Evolutionary conservation across 305 asterid species (phyloP), one percentile per base, ranked within the genome.

Genomic region (Rubia tinctorum): DNA sequence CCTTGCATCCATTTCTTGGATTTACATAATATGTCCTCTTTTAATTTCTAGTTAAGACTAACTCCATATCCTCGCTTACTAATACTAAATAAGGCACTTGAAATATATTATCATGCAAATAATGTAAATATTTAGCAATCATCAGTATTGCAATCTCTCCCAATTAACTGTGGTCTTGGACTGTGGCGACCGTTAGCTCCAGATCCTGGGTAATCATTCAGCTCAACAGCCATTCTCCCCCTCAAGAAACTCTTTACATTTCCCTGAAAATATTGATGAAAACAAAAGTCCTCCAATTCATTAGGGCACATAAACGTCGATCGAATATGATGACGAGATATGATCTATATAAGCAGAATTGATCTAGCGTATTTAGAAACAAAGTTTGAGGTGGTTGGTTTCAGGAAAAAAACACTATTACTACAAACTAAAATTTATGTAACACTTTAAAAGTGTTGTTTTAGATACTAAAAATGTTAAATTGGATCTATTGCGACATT

Each of bases 141-240:
- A 17, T 80, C 90, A 53, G 0, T n/a, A 58, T 58, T 58, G 74
- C 88, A 81, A 51, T 67, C 80, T 81, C 88, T 82, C 49, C 84
- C 75, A 15, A 17, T 47, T 8, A 71, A 39, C 68, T 81, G 80
- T n/a, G 91, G 80, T 73, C 66, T 83, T 22, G 92, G 95, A 2
- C 85, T 89, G 78, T 89, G 96, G 27, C 90, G 89, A 76, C 83
- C 78, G 69, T 89, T 89, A 42, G 96, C 90, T 73, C 92, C 96
- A 5, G 88, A 82, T 70, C 92, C 92, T 44, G 92, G 90, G 73
- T 89, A 89, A 58, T 89, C 96, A 23, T 87, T 80, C 74, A 87
- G 64, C 76, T 83, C 86, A 10, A 82, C 75, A n/a, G 62, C 85
- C 83, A 76, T 78, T 80, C 88, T 83, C 73, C 86, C 82, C 59